Percentiles rank a stretch among this genome's conserved stretches.
These are phyloP conservation scores for Lactarius sp. DNA, from an alignment of 768 basidiomycete species.

Conservation along the genomic window DNA sequence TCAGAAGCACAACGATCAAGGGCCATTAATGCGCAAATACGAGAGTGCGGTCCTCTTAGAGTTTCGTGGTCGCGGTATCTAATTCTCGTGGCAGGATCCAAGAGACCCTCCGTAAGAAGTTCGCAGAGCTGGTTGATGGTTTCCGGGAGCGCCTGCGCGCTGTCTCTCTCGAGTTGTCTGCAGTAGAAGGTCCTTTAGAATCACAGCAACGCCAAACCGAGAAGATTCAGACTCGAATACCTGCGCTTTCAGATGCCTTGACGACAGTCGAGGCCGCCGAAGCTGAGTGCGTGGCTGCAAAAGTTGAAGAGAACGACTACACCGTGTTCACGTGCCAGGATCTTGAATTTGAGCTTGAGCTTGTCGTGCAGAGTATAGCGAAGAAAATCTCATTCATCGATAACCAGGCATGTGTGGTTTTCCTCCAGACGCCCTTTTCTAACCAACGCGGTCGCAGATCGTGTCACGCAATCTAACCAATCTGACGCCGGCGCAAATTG, in stretches of 20 bases:
- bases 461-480: slow-evolving; percentile 93
- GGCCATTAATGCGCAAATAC: no score
- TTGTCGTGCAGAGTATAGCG: slow-evolving; percentile 71
- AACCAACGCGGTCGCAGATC: slow-evolving; percentile 48
- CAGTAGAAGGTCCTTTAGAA: slow-evolving; percentile 75
- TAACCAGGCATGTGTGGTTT: slow-evolving; percentile 64
- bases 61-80: background rate
- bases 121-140: slow-evolving; percentile 71
- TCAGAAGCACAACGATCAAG: no score
- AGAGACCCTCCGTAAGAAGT: slow-evolving; percentile 68
- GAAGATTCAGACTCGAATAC: slow-evolving; percentile 61
- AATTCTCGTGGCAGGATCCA: slow-evolving; percentile 56
- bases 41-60: slow-evolving; percentile 54
- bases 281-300: slow-evolving; percentile 73
- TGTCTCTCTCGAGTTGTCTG: slow-evolving; percentile 67
- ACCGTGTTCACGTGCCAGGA: slow-evolving; percentile 88
- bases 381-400: slow-evolving; percentile 96
- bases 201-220: slow-evolving; percentile 68
- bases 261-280: slow-evolving; percentile 57
- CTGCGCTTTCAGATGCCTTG: slow-evolving; percentile 55
- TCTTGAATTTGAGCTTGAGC: slow-evolving; percentile 81
- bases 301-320: slow-evolving; percentile 96
- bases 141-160: slow-evolving; percentile 63
- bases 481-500: slow-evolving; percentile 89
- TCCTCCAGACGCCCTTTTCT: background rate